Conservation (phyloP, 1,284 basidiomycete species). For the Stygiomarasmius scandens region DNA sequence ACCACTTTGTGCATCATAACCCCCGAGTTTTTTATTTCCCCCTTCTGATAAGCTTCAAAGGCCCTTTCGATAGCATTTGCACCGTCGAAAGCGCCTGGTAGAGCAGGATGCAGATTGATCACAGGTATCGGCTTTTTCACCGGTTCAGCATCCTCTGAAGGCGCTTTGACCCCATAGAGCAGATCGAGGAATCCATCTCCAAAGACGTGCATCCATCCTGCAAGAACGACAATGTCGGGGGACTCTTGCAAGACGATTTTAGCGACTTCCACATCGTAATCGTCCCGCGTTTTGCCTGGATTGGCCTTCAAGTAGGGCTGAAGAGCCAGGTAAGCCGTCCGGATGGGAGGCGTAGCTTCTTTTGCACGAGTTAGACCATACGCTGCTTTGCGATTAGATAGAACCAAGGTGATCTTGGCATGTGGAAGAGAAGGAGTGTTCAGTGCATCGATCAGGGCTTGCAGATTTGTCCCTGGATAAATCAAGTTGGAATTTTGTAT, state of each 20-base stretch:
- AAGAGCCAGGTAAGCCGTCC: constrained; percentile 82
- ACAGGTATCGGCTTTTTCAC: constrained; percentile 66
- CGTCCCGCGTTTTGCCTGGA: constrained; percentile 73
- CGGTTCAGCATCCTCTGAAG: neutral
- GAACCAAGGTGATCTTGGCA: constrained; percentile 77
- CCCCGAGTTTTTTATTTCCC: constrained; percentile 79
- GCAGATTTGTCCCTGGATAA: constrained; percentile 88
- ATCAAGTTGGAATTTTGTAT: neutral
- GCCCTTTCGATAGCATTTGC: constrained; percentile 89
- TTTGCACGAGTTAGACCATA: constrained; percentile 86
- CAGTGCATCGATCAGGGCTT: constrained; percentile 91
- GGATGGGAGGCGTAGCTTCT: constrained; percentile 73
- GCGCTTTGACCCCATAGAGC: constrained; percentile 41
- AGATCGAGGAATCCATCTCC: constrained; percentile 57
- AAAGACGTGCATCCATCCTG: constrained; percentile 98
- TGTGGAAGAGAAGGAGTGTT: constrained; percentile 68
- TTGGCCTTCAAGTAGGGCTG: constrained; percentile 83
- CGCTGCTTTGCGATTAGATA: constrained; percentile 93
- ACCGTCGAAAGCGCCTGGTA: constrained; percentile 95
- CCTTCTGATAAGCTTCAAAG: constrained; percentile 85
- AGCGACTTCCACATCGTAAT: constrained; percentile 90
- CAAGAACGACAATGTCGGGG: constrained; percentile 90
- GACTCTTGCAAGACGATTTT: constrained; percentile 60
- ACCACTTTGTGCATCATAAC: constrained; percentile 96
- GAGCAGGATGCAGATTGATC: constrained; percentile 96